Conservation (phyloP, 495 filamentous ascomycete species). For the Hypoxylon cercidicola region DNA sequence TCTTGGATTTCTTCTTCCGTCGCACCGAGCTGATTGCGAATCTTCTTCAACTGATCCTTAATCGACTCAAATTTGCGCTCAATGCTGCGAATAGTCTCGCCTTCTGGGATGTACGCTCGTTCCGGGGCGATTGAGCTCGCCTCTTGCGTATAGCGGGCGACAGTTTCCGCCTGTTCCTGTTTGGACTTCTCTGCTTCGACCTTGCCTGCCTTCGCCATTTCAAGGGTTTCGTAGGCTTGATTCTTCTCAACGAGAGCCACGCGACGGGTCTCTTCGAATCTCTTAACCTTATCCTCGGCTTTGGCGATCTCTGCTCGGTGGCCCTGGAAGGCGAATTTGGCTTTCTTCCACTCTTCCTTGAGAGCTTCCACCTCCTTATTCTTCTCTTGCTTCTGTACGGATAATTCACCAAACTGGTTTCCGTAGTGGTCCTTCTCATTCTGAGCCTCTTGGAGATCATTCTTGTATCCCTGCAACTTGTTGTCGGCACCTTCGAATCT, state of each 20-base stretch:
- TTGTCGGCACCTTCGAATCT: slow-evolving; percentile 56
- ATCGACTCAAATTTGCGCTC: slow-evolving; percentile 72
- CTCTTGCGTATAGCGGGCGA: slow-evolving; percentile 66
- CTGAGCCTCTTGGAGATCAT: slow-evolving; percentile 46
- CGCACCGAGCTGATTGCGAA: slow-evolving; percentile 66
- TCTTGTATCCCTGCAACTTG: slow-evolving; percentile 49
- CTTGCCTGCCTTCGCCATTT: slow-evolving; percentile 60
- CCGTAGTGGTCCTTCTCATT: slow-evolving; percentile 51
- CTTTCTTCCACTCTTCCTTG: slow-evolving; percentile 35
- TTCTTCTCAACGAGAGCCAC: slow-evolving; percentile 74
- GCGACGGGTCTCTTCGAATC: slow-evolving; percentile 60
- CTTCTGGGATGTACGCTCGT: slow-evolving; percentile 72
- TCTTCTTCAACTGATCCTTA: slow-evolving; percentile 63
- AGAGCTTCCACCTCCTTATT: slow-evolving; percentile 48
- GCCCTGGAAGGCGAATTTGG: slow-evolving; percentile 54
- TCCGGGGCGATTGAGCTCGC: slow-evolving; percentile 64
- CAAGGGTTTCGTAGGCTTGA: slow-evolving; percentile 62
- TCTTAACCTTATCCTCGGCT: slow-evolving; percentile 65
- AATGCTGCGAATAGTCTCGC: slow-evolving; percentile 72
- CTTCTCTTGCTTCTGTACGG: slow-evolving; percentile 49
- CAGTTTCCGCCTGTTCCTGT: slow-evolving; percentile 55
- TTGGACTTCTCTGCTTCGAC: slow-evolving; percentile 56
- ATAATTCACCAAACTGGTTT: slow-evolving; percentile 53
- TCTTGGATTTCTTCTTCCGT: slow-evolving; percentile 71
- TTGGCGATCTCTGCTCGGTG: slow-evolving; percentile 62